These are phyloP conservation scores for Nothopassalora personata DNA, from an alignment of 2,329 filamentous ascomycete genomes.

Conservation along the genomic window DNA sequence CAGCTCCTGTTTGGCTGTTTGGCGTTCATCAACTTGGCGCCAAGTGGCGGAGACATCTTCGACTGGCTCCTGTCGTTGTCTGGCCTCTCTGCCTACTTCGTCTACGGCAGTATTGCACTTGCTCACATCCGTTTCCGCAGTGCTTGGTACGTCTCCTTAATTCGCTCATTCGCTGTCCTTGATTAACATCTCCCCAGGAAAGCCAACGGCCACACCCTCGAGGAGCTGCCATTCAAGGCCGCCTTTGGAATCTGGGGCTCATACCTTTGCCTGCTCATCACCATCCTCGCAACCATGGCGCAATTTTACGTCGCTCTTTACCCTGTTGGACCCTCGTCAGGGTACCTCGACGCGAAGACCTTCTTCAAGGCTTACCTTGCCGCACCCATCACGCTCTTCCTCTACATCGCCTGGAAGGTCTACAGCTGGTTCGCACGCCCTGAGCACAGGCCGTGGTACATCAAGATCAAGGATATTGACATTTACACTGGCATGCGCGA, in stretches of 20 bases:
- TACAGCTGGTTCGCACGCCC: slow-evolving; percentile 26
- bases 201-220: slow-evolving; percentile 42
- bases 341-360: slow-evolving; percentile 12
- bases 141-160: slow-evolving; percentile 45
- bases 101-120: slow-evolving; percentile 76
- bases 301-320: slow-evolving; percentile 38
- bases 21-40: slow-evolving; percentile 62
- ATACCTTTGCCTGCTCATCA: slow-evolving; percentile 37
- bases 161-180: not conserved
- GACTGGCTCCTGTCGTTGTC: slow-evolving; percentile 72
- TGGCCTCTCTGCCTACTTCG: slow-evolving; percentile 68
- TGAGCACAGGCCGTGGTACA: slow-evolving; percentile 29
- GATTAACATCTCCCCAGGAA: slow-evolving; percentile 49
- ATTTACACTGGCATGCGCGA: slow-evolving; percentile 37
- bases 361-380: slow-evolving; percentile 32
- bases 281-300: slow-evolving; percentile 36
- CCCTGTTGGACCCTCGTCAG: slow-evolving; percentile 15
- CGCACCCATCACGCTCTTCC: slow-evolving; percentile 26
- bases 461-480: slow-evolving; percentile 32
- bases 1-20: slow-evolving; percentile 66
- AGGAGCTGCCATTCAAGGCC: slow-evolving; percentile 43
- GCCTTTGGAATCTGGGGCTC: slow-evolving; percentile 38
- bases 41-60: slow-evolving; percentile 59
- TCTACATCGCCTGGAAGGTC: slow-evolving; percentile 30
- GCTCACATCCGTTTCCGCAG: slow-evolving; percentile 83